A percentile compares a stretch with the other conserved stretches of the same genome.
Conservation (phyloP, 116 monocot genomes). For the Phalaenopsis hybrid region DNA sequence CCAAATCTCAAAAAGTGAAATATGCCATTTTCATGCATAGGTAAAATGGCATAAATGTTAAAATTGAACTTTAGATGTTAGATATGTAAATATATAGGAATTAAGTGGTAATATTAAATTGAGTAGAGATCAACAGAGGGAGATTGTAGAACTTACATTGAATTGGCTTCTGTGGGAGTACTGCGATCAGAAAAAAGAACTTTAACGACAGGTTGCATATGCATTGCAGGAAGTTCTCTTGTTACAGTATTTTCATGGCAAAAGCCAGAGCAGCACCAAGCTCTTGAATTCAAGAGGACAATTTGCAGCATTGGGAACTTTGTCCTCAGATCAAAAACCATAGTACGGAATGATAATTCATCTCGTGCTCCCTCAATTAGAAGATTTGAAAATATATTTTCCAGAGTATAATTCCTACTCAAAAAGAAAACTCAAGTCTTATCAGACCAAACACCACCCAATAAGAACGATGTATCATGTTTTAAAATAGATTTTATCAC, state of each 20-base stretch:
- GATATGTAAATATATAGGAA: neutral
- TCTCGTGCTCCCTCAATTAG: slow-evolving; percentile 67
- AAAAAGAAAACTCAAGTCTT: neutral
- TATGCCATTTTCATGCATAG: no score
- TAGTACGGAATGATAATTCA: slow-evolving; percentile 69
- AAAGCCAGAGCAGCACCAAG: slow-evolving; percentile 52
- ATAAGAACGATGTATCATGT: neutral
- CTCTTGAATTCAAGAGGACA: slow-evolving; percentile 68
- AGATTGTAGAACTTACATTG: slow-evolving; percentile 31
- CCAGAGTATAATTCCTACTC: slow-evolving; percentile 55
- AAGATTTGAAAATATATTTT: slow-evolving; percentile 57
- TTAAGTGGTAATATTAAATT: neutral
- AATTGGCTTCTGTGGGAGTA: slow-evolving; percentile 21
- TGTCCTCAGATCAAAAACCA: slow-evolving; percentile 63
- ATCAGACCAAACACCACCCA: neutral
- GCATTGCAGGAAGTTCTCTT: slow-evolving; percentile 5
- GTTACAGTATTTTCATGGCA: slow-evolving; percentile 47
- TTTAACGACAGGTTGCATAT: slow-evolving; percentile 61
- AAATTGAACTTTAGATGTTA: neutral
- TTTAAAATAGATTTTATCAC: neutral
- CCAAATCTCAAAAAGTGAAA: no score
- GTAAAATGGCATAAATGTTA: no score
- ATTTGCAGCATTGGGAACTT: slow-evolving; percentile 54
- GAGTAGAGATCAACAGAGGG: neutral
- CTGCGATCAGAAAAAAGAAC: slow-evolving; percentile 58